Evolutionary conservation across 768 basidiomycete genomes (phyloP), one percentile per base, ranked within the genome.

Genomic region (Trametes gibbosa): DNA sequence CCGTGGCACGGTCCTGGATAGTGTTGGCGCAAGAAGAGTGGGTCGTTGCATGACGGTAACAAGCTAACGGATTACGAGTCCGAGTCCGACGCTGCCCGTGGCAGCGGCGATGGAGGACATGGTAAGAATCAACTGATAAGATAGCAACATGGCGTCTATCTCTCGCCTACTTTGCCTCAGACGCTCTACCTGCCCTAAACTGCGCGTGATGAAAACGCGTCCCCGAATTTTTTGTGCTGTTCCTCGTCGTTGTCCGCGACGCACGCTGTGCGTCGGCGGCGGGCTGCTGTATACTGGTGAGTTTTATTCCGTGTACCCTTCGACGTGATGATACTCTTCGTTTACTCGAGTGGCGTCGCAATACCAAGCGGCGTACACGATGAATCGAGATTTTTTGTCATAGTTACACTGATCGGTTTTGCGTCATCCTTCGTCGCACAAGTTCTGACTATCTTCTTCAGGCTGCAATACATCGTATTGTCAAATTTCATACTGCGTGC

Each of bases 381-480:
- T 84, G 87, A 75, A 71, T 71, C 70, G 70, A 56, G 57, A 47
- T 46, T 78, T 80, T 77, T 81, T 87, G 89, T 91, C 89, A 91
- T 91, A 90, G 89, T 90, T 90, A 91, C 89, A 86, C 89, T 90
- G 89, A 91, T 82, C 79, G 76, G 81, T 80, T 74, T 64, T 46
- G 29, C 42, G 34, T 35, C 34, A 39, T 25, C 19, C 16, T 24
- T 6, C 25, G 24, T 9, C 21, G 7, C 17, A 54, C 40, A 59
- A n/a, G 37, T 19, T n/a, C 63, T 58, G 37, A 57, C 62, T 41
- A 40, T 45, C 29, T 17, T 5, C 47, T 49, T 51, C n/a, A 13
- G 43, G 17, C 19, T 42, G 41, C 25, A 34, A 53, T 42, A 37
- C 23, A 13, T 24, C 12, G 23, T 14, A 3, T 13, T 39, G n/a